A percentile compares a stretch with the other conserved stretches of the same genome.
phyloP scores from a whole-genome alignment of 805 yeast species.

The Zygotorulaspora danielsina region DNA sequence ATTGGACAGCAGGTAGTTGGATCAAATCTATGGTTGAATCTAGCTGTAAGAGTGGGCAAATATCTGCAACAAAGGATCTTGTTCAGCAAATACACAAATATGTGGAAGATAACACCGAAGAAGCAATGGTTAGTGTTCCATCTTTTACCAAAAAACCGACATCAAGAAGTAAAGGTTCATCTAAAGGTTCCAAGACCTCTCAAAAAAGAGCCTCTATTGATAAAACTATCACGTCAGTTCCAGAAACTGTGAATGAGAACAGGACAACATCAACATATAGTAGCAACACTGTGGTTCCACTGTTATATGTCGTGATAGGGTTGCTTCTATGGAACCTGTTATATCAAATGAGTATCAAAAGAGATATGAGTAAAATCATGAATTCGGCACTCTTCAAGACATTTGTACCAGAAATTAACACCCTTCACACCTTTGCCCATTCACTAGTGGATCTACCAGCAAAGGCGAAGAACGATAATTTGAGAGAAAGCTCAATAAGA shows the following conservation, averaged over 20 bases:
- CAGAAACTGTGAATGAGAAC: neutral
- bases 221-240: neutral
- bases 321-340: constrained; percentile 12
- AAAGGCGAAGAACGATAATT: neutral
- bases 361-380: constrained; percentile 10
- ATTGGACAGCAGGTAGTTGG: constrained; percentile 94
- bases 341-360: constrained; percentile 14
- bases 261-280: neutral
- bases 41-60: constrained; percentile 78
- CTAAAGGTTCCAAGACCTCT: constrained; percentile 1
- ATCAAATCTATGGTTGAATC: constrained; percentile 83
- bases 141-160: constrained; percentile 3
- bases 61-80: constrained; percentile 52
- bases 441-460: constrained; percentile 9
- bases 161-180: constrained; percentile 1
- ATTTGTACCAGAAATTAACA: neutral
- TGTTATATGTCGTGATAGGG: constrained; percentile 11
- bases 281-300: constrained; percentile 1
- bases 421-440: constrained; percentile 1
- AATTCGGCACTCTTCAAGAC: neutral
- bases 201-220: neutral
- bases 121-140: constrained; percentile 11
- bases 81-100: constrained; percentile 26
- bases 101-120: constrained; percentile 22
- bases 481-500: neutral